Percentiles rank a stretch among this genome's conserved stretches.
These are phyloP conservation scores for Gentiana dahurica DNA, from an alignment of 257 asterid genomes.

Conservation along the genomic window DNA sequence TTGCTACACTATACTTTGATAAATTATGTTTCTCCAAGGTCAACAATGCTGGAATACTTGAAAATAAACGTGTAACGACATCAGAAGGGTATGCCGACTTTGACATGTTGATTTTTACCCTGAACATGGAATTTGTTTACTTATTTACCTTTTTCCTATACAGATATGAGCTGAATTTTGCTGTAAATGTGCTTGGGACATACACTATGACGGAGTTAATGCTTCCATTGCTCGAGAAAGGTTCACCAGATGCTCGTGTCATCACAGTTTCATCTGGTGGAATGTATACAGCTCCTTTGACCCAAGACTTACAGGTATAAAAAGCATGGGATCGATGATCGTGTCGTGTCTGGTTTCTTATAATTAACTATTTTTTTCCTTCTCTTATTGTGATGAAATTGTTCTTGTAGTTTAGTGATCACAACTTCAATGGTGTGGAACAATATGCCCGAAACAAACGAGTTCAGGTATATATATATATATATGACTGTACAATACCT, in stretches of 20 bases:
- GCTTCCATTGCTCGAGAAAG: conserved; percentile 80
- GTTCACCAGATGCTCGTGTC: conserved; percentile 93
- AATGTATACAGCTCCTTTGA: conserved; percentile 85
- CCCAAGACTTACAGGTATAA: conserved; percentile 57
- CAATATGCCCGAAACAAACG: conserved; percentile 95
- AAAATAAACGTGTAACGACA: conserved; percentile 41
- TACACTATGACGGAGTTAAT: conserved; percentile 65
- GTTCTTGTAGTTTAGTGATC: conserved; percentile 45
- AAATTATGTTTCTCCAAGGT: conserved; percentile 34
- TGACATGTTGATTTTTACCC: too few species aligned
- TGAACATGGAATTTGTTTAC: neutral
- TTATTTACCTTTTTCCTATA: conserved; percentile 6
- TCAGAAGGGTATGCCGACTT: conserved; percentile 64
- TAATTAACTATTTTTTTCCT: neutral
- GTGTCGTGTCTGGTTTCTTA: neutral
- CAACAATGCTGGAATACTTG: conserved; percentile 90
- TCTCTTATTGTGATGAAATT: conserved; percentile 8
- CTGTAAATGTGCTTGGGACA: conserved; percentile 83
- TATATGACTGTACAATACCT: neutral
- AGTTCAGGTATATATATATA: conserved; percentile 44
- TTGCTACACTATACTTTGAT: neutral
- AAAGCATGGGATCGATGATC: neutral
- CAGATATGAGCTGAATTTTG: conserved; percentile 81
- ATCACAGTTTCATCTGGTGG: conserved; percentile 92
- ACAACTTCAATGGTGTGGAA: conserved; percentile 57